These are phyloP conservation scores for Trametes villosa DNA, from an alignment of 768 basidiomycete genomes.

Conservation along the genomic window DNA sequence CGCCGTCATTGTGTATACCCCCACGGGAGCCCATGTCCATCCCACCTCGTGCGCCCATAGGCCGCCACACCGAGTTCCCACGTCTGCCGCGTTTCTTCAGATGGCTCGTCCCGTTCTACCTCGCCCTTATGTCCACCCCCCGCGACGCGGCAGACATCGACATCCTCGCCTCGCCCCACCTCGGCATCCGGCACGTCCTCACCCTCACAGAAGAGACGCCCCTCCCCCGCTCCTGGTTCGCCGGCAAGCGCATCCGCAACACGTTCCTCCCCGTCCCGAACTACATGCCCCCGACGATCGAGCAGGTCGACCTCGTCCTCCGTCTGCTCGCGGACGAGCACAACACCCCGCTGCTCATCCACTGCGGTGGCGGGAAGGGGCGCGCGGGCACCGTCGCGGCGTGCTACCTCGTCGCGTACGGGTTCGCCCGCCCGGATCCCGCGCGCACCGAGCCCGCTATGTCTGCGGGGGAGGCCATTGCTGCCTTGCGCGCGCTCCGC, in stretches of 20 bases:
- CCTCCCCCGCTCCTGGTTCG: conserved; percentile 52
- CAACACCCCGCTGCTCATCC: conserved; percentile 56
- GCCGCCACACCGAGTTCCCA: conserved; percentile 30
- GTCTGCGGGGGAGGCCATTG: conserved; percentile 52
- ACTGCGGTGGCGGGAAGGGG: conserved; percentile 68
- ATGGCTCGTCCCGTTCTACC: conserved; percentile 61
- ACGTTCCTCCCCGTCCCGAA: conserved; percentile 62
- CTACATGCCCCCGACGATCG: conserved; percentile 56
- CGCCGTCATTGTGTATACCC: conserved; percentile 46
- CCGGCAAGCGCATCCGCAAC: conserved; percentile 44
- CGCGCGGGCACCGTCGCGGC: conserved; percentile 65
- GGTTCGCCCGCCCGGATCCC: conserved; percentile 50
- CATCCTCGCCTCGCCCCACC: conserved; percentile 45
- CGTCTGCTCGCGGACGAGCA: conserved; percentile 47
- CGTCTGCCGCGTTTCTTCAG: conserved; percentile 63
- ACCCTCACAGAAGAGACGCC: conserved; percentile 64
- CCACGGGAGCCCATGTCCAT: conserved; percentile 47
- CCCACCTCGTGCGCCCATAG: conserved; percentile 24
- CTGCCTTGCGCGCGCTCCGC: conserved; percentile 50
- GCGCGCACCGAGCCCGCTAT: conserved; percentile 50
- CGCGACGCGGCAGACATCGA: conserved; percentile 52
- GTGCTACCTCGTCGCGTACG: conserved; percentile 61
- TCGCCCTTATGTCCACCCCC: conserved; percentile 67
- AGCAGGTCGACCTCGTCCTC: conserved; percentile 63
- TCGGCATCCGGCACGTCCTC: conserved; percentile 62